These are phyloP conservation scores for Nowakowskiella sp. DNA, from an alignment of 192 early-diverging fungal species.

Conservation along the genomic window DNA sequence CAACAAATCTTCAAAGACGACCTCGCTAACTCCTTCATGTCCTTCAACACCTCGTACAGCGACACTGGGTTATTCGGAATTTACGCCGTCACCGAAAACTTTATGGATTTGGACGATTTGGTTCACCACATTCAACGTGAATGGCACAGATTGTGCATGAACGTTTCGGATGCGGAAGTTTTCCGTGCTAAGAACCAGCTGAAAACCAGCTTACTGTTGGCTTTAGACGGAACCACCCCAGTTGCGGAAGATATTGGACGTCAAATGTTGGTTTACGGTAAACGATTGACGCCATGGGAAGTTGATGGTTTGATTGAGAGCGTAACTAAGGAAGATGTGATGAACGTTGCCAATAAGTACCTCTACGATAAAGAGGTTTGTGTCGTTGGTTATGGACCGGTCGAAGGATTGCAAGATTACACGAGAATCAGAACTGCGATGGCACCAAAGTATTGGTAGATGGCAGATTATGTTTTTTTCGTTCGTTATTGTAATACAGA, in stretches of 20 bases:
- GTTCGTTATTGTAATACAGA: too few species aligned
- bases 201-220: constrained; percentile 84
- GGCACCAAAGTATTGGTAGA: constrained; percentile 43
- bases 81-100: constrained; percentile 83
- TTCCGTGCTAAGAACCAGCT: constrained; percentile 98
- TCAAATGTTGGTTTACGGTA: constrained; percentile 86
- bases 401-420: constrained; percentile 86
- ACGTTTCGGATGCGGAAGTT: constrained; percentile 82
- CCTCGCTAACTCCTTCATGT: constrained; percentile 97
- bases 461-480: too few species aligned
- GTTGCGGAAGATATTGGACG: constrained; percentile 97
- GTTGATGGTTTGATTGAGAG: constrained; percentile 78
- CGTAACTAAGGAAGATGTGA: constrained; percentile 79
- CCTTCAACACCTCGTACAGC: constrained; percentile 97
- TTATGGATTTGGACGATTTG: constrained; percentile 74
- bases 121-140: constrained; percentile 84
- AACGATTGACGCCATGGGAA: constrained; percentile 82
- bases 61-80: constrained; percentile 97
- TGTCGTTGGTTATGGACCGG: constrained; percentile 75
- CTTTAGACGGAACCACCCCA: constrained; percentile 89
- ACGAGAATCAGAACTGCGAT: constrained; percentile 79
- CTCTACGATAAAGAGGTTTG: constrained; percentile 83
- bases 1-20: constrained; percentile 66
- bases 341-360: constrained; percentile 78
- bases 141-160: constrained; percentile 81